These are phyloP conservation scores for Monarda citriodora DNA, from an alignment of 305 asterid genomes.

Conservation along the genomic window DNA sequence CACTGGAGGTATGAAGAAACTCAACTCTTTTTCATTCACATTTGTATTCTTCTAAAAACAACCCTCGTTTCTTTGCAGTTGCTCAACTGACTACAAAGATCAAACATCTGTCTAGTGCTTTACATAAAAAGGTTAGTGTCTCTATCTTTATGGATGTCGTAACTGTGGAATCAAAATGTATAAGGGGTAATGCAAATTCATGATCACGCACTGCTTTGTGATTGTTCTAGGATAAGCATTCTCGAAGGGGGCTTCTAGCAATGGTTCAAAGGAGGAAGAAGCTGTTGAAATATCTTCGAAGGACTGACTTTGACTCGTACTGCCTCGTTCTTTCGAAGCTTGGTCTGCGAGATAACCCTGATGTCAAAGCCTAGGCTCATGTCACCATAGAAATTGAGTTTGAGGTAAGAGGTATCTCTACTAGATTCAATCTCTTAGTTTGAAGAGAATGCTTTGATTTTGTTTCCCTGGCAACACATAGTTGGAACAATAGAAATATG, in stretches of 20 bases:
- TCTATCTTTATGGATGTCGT: background rate
- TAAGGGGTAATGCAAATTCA: background rate
- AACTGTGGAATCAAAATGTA: background rate
- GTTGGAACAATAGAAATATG: slow-evolving; percentile 9
- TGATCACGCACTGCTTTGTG: background rate
- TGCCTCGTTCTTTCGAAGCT: slow-evolving; percentile 71
- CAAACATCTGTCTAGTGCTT: slow-evolving; percentile 59
- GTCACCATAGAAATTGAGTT: slow-evolving; percentile 2
- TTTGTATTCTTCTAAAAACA: background rate
- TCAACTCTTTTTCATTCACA: background rate
- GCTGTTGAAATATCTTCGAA: slow-evolving; percentile 70
- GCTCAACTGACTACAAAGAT: slow-evolving; percentile 95
- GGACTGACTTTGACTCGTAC: slow-evolving; percentile 92
- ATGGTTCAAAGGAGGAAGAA: slow-evolving; percentile 87
- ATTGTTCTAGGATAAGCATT: slow-evolving; percentile 84
- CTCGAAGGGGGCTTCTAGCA: slow-evolving; percentile 70
- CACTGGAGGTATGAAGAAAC: background rate
- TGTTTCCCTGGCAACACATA: background rate
- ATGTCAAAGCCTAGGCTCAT: slow-evolving; percentile 28
- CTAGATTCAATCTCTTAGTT: background rate
- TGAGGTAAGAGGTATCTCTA: slow-evolving; percentile 7
- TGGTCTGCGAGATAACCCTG: slow-evolving; percentile 79
- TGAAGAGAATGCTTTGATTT: background rate
- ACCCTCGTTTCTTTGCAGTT: slow-evolving; percentile 40
- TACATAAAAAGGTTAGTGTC: slow-evolving; percentile 71